Evolutionary conservation across 225 moss, liverwort and hornwort species (phyloP), one percentile per base, ranked within the genome.

Genomic region (Polytrichum formosum): DNA sequence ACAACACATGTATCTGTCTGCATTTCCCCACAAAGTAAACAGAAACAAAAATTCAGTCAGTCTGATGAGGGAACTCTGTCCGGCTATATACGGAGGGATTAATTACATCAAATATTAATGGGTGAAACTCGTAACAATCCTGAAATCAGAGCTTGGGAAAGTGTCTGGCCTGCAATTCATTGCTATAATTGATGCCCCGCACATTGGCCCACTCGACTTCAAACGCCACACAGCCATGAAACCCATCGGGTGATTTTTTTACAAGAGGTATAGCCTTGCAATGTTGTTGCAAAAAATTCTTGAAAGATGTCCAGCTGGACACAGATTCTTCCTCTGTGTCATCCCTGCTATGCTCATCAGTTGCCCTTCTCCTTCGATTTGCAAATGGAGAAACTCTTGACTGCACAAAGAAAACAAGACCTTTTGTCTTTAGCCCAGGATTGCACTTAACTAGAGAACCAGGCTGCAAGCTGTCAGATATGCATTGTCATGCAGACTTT

Each of bases 191-290:
- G 55, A 95, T 94, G 74, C 94, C 94, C 68, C 94, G 92, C 30
- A 92, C 94, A 72, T 90, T 88, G 1, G 85, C 75, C 94, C 94
- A 94, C 67, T 88, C 88, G n/a, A 92, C 90, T 77, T 94, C 94
- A 67, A 94, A 94, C 56, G 92, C 90, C 71, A 94, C 94, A 74
- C 94, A 94, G 31, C 94, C 94, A 85, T 94, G 88, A 22, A 94
- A 72, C 21, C 91, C 93, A 75, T 89, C 90, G 19, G 88, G 88
- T 66, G 90, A 92, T 67, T 84, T 92, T 64, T 84, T 90, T 21
- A 81, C 78, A 74, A 70, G 82, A 67, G 80, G 77, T 71, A 80
- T 73, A 69, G 84, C 85, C 70, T 82, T 92, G 62, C 78, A 89
- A 72, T 80, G 86, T 21, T 78, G 83, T 63, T 87, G 86, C 74